Base-by-base conservation (phyloP, 225 moss, liverwort and hornwort genomes). In the Takakia lepidozioides region DNA sequence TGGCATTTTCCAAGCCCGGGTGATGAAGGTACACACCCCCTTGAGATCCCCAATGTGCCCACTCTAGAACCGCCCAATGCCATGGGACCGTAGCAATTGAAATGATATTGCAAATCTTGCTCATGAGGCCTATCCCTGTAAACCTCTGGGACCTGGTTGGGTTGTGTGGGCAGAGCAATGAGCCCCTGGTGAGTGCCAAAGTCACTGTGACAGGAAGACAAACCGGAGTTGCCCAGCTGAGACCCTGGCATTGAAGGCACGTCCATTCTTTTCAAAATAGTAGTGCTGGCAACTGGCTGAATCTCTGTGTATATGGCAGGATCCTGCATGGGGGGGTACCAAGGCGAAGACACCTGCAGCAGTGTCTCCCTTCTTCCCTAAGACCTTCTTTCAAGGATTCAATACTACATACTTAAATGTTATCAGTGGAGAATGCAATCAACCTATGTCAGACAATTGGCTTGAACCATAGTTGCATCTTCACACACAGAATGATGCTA, bases 261-360 rank as follows among this genome's bases (percentile, higher is more conserved):
- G 14, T 38, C 56, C 17, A 55, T 43, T 39, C 61, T 61, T 45
- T 68, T 59, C 62, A 78, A 60, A 55, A 69, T 66, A 2, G 59
- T 59, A 22, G 62, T 66, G 52, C 73, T 70, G 51, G 58, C 62
- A 38, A 54, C 57, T 19, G 78, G 69, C 46, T 78, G 78, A 21
- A 66, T 52, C 35, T 78, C 78, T 6, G 52, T 41, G 27, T 65
- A 25, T 17, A 69, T 26, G 49, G 54, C 24, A 2, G 61, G 25
- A 18, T 64, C 68, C 0, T 72, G 68, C 27, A 65, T 66, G 22
- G 73, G 58, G 8, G 78, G 41, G 28, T 73, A 73, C 73, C 73
- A 78, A 25, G 69, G 59, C 19, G 61, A 65, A 3, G 73, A 38
- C 21, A 65, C 55, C 62, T 73, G 78, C 59, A 69, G 78, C 56